A percentile compares a stretch with the other conserved stretches of the same genome.
These are phyloP conservation scores for Fusarium sp. DNA, from an alignment of 2,329 filamentous ascomycete genomes.

Conservation along the genomic window DNA sequence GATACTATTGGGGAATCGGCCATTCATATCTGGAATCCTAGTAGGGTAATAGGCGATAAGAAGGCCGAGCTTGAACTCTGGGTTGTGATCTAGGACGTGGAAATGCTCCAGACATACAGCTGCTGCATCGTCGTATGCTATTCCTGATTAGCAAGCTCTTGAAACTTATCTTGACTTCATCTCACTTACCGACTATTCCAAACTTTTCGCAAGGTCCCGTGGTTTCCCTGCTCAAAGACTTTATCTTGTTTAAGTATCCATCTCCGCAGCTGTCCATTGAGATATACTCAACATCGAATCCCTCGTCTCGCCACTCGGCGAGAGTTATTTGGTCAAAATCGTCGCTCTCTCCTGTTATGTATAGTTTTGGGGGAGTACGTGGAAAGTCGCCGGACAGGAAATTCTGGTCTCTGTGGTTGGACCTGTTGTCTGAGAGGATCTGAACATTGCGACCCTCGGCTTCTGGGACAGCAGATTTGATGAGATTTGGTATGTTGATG, in stretches of 20 bases:
- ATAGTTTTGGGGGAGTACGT: slow-evolving; percentile 56
- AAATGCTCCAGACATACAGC: slow-evolving; percentile 61
- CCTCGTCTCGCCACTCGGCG: slow-evolving; percentile 59
- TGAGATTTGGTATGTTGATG: slow-evolving; percentile 49
- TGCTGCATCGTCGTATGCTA: slow-evolving; percentile 62
- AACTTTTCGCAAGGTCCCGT: slow-evolving; percentile 60
- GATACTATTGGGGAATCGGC: slow-evolving; percentile 58
- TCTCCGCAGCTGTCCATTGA: slow-evolving; percentile 55
- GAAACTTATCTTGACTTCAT: neutral
- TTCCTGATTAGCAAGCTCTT: neutral
- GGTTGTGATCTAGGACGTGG: slow-evolving; percentile 62
- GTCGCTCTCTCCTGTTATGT: slow-evolving; percentile 60
- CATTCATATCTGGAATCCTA: slow-evolving; percentile 60
- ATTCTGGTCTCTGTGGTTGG: slow-evolving; percentile 58
- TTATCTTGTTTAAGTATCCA: slow-evolving; percentile 55
- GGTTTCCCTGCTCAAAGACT: slow-evolving; percentile 51
- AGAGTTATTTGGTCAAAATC: slow-evolving; percentile 59
- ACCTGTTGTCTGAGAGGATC: slow-evolving; percentile 52
- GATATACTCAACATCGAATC: slow-evolving; percentile 61
- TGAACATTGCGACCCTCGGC: slow-evolving; percentile 52
- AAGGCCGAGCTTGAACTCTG: slow-evolving; percentile 59
- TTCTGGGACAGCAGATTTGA: slow-evolving; percentile 52
- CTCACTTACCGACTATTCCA: slow-evolving; percentile 58
- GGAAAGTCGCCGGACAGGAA: slow-evolving; percentile 61
- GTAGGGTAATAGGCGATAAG: slow-evolving; percentile 64